phyloP scores from a whole-genome alignment of 768 basidiomycete species.

The Trametes sanguinea region DNA sequence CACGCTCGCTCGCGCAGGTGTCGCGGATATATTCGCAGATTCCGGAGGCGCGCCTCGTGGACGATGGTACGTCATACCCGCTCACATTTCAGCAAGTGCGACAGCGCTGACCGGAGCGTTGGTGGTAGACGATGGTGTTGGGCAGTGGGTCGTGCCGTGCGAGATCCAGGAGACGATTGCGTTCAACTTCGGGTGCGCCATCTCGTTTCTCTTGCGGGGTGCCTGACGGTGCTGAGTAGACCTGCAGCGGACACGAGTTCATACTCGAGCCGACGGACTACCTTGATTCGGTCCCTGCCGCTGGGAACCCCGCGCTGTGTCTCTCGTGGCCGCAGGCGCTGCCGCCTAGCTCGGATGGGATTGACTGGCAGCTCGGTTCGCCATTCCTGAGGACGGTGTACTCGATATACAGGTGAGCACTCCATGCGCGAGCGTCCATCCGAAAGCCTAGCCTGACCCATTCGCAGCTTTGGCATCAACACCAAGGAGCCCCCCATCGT shows the following conservation, averaged over 20 bases:
- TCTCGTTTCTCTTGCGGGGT: neutral
- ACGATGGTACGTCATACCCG: constrained; percentile 42
- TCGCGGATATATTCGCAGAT: constrained; percentile 62
- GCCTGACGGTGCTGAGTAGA: neutral
- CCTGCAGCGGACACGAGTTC: constrained; percentile 49
- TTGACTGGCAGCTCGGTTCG: constrained; percentile 82
- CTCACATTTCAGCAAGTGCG: constrained; percentile 28
- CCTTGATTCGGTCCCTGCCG: constrained; percentile 74
- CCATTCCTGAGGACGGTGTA: constrained; percentile 78
- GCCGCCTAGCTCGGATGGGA: constrained; percentile 67
- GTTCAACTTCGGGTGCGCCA: constrained; percentile 69
- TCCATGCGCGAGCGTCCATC: neutral
- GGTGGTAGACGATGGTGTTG: constrained; percentile 30
- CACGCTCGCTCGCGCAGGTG: constrained; percentile 47
- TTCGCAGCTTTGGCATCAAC: constrained; percentile 69
- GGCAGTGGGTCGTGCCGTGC: constrained; percentile 80
- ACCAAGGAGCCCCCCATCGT: constrained; percentile 73
- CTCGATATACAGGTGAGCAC: constrained; percentile 69
- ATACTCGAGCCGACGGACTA: constrained; percentile 75
- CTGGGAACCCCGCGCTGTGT: constrained; percentile 65
- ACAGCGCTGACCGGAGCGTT: neutral
- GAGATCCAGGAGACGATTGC: constrained; percentile 57
- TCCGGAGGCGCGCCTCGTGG: constrained; percentile 67
- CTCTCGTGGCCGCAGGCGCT: constrained; percentile 72
- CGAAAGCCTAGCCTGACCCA: no score